Evolutionary conservation across 345 rosid species (phyloP).

Genomic region (Aquilaria sinensis): DNA sequence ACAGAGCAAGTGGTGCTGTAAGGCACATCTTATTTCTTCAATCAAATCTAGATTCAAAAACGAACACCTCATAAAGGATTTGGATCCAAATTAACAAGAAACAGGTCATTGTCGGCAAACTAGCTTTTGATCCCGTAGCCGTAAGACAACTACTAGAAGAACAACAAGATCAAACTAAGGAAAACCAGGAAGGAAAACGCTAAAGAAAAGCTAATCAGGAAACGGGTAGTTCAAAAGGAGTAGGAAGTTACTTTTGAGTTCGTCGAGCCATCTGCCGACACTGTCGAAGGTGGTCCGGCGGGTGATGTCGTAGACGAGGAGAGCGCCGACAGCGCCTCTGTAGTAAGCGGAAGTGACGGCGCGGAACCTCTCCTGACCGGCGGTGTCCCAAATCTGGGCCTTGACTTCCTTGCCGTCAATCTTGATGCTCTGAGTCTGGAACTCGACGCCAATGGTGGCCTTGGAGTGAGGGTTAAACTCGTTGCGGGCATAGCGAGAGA

Average conservation of each 20-base stretch:
- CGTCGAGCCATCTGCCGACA: constrained; percentile 85
- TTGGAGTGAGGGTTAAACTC: constrained; percentile 91
- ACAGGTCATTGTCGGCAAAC: no score
- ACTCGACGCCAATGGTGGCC: constrained; percentile 91
- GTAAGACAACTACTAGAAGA: no score
- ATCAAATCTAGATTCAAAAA: no score
- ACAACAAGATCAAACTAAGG: no score
- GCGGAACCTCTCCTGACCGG: constrained; percentile 91
- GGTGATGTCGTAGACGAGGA: constrained; percentile 77
- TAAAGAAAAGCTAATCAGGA: neutral
- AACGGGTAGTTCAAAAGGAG: no score
- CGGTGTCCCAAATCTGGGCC: constrained; percentile 99
- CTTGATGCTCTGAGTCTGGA: constrained; percentile 79
- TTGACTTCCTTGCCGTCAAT: constrained; percentile 82
- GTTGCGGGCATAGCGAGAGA: constrained; percentile 81
- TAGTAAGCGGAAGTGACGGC: constrained; percentile 95
- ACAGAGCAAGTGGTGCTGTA: no score
- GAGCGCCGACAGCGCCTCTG: constrained; percentile 90
- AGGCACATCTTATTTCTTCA: no score
- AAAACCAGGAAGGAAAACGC: no score
- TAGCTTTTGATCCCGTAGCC: no score
- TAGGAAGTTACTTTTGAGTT: constrained; percentile 54
- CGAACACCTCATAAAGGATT: no score
- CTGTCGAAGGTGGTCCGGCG: constrained; percentile 68
- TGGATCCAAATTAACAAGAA: no score